These are phyloP conservation scores for Thielaviopsis euricoi DNA, from an alignment of 2,329 filamentous ascomycete species.

Conservation along the genomic window DNA sequence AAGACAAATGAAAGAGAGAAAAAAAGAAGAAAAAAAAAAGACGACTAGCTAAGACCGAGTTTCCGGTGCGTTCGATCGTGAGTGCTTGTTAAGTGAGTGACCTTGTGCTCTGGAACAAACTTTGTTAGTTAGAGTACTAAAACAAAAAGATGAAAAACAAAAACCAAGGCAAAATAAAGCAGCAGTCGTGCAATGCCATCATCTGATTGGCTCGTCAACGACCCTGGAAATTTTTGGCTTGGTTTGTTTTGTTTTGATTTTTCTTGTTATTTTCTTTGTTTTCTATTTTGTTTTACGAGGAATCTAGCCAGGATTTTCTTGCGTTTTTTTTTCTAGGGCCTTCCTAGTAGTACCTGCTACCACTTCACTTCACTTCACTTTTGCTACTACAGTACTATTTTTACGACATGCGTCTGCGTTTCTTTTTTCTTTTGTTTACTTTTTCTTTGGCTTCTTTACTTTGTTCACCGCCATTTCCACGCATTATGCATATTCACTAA, in stretches of 20 bases:
- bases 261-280: neutral
- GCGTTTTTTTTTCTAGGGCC: too few species aligned
- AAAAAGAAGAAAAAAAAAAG: neutral
- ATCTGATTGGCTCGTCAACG: neutral
- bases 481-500: neutral
- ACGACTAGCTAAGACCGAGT: neutral
- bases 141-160: neutral
- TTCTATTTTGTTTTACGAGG: neutral
- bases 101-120: too few species aligned
- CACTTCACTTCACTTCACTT: too few species aligned
- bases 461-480: neutral
- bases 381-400: neutral
- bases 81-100: too few species aligned
- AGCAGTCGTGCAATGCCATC: neutral
- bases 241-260: neutral
- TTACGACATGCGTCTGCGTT: neutral
- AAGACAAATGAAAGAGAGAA: neutral
- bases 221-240: neutral
- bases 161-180: neutral
- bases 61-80: neutral
- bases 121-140: too few species aligned
- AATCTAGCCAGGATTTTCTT: too few species aligned
- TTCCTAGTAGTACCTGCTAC: too few species aligned
- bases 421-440: neutral
- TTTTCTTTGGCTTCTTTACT: neutral